phyloP scores from a whole-genome alignment of 768 basidiomycete species.

The Russula foetens region DNA sequence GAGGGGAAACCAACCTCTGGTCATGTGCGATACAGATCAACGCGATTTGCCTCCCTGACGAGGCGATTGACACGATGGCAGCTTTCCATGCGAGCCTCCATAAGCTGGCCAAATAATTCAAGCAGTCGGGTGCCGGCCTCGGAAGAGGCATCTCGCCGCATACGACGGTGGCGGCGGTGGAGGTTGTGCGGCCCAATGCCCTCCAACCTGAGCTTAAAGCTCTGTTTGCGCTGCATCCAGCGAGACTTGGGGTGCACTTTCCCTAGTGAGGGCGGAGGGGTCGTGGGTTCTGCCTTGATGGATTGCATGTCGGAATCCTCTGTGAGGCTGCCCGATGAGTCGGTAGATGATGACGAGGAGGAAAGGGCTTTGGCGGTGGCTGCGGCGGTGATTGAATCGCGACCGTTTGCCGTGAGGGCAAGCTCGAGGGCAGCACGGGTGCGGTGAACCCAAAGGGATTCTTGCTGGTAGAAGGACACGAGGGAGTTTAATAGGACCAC shows the following conservation, averaged over 20 bases:
- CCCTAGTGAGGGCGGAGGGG: constrained; percentile 23
- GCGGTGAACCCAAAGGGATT: constrained; percentile 64
- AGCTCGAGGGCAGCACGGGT: constrained; percentile 54
- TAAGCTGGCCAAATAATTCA: constrained; percentile 61
- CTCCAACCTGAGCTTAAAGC: constrained; percentile 44
- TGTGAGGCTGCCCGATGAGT: constrained; percentile 14
- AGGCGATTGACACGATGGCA: constrained; percentile 58
- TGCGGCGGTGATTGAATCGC: constrained; percentile 20
- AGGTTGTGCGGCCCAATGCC: constrained; percentile 31
- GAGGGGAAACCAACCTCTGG: background rate
- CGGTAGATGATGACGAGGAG: constrained; percentile 10
- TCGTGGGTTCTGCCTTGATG: constrained; percentile 29
- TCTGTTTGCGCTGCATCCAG: constrained; percentile 54
- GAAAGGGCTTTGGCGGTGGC: constrained; percentile 11
- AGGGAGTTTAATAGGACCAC: constrained; percentile 55
- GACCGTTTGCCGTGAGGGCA: constrained; percentile 27
- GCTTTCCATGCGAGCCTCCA: constrained; percentile 69
- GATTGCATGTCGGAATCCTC: constrained; percentile 20
- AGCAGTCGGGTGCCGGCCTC: constrained; percentile 47
- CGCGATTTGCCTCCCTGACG: constrained; percentile 39
- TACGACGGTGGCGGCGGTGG: constrained; percentile 25
- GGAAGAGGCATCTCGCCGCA: constrained; percentile 19
- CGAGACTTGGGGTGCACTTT: constrained; percentile 26
- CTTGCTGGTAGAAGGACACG: constrained; percentile 58
- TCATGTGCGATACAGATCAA: constrained; percentile 22